Evolutionary conservation across 768 basidiomycete species (phyloP), one percentile per base, ranked within the genome.

Genomic region (Tulasnella sp.): DNA sequence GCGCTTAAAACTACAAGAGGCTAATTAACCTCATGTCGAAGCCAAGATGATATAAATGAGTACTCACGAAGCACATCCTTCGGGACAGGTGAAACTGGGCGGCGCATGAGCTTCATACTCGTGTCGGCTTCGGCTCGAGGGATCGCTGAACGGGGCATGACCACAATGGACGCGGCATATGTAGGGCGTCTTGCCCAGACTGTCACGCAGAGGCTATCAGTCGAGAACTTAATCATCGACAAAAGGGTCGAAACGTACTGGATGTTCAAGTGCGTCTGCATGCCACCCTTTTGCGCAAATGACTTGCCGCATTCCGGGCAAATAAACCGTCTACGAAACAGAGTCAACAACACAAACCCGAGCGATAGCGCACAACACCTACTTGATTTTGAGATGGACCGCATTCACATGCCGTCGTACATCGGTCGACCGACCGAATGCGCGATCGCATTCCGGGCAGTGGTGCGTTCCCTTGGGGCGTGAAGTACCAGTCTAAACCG

Each of bases 161-260:
- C 43, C 43, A 11, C 43, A 45, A 12, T 8, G 12, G 17, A 45
- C 1, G 12, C 43, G 43, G n/a, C 43, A 45, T 45, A 12, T 15
- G 43, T 23, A 45, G 3, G 43, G 43, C 43, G 17, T 6, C 11
- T 45, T 21, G 19, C 43, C 43, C 11, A 29, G n/a, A 29, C 43
- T 45, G 11, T 7, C 3, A 32, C 6, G 17, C 2, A 9, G 8
- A 14, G 34, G 15, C 3, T 3, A 29, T 15, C 27, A 23, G 15
- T n/a, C 34, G 14, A 21, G 19, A 29, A 23, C 31, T 23, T 5
- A 32, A 5, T 8, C n/a, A n/a, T n/a, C n/a, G n/a, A n/a, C n/a
- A n/a, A n/a, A n/a, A n/a, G n/a, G n/a, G n/a, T n/a, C n/a, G 45
- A 45, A 45, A 45, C 43, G 19, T 45, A 45, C 43, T 45, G 43